These are phyloP conservation scores for Westerdykella sp. DNA, from an alignment of 2,329 filamentous ascomycete genomes.

Conservation along the genomic window DNA sequence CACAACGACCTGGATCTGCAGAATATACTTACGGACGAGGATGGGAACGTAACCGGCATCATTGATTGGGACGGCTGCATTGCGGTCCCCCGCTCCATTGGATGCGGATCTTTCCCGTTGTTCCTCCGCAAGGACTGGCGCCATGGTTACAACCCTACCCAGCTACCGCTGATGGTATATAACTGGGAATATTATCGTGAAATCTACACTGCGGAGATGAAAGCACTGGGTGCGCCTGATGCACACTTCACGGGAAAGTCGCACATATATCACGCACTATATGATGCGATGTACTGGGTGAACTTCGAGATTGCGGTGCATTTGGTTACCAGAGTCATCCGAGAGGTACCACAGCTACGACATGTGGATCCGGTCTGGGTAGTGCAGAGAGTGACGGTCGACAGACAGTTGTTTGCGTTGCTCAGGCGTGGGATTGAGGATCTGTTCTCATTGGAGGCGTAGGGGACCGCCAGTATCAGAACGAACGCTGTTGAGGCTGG, in stretches of 20 bases:
- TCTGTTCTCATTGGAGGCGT: too few species aligned
- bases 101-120: slow-evolving; percentile 7
- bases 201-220: background rate
- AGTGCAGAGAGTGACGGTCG: too few species aligned
- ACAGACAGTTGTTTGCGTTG: too few species aligned
- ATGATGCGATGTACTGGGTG: background rate
- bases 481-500: too few species aligned
- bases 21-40: slow-evolving; percentile 16
- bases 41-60: slow-evolving; percentile 3
- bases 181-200: background rate
- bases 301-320: too few species aligned
- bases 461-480: too few species aligned
- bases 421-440: too few species aligned
- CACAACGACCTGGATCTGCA: slow-evolving; percentile 19
- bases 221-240: background rate
- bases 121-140: slow-evolving; percentile 4
- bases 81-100: slow-evolving; percentile 8
- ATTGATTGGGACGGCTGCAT: slow-evolving; percentile 15
- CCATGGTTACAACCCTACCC: background rate
- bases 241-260: background rate
- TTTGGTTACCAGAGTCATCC: too few species aligned
- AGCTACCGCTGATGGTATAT: background rate
- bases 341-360: too few species aligned
- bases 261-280: background rate
- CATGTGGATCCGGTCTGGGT: too few species aligned